These are phyloP conservation scores for Malus fusca DNA, from an alignment of 306 rosid species.

Conservation along the genomic window DNA sequence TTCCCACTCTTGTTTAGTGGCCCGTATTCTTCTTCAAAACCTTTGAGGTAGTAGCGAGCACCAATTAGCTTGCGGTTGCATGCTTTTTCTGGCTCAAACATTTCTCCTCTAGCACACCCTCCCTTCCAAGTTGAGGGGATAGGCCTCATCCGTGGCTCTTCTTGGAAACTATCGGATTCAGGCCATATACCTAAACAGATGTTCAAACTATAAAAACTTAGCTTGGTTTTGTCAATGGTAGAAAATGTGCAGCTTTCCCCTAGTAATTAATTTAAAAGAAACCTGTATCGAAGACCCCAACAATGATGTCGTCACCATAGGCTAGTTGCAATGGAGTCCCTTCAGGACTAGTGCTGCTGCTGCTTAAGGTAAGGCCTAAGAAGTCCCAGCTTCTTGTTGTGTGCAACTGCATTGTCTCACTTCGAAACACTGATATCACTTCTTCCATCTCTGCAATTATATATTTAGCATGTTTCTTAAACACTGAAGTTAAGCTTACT, in stretches of 20 bases:
- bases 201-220: not conserved
- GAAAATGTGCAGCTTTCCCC: not conserved
- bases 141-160: conserved; percentile 21
- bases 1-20: conserved; percentile 26
- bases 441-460: conserved; percentile 40
- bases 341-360: not conserved
- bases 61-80: conserved; percentile 53
- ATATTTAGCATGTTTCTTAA: not conserved
- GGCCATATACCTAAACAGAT: conserved; percentile 46
- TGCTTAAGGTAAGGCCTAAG: conserved; percentile 32
- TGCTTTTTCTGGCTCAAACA: conserved; percentile 28
- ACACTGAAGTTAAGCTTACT: too few relatives aligned
- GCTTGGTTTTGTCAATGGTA: not conserved
- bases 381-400: conserved; percentile 68
- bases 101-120: conserved; percentile 31
- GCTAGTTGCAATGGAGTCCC: conserved; percentile 19
- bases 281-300: conserved; percentile 57
- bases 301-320: conserved; percentile 33
- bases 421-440: conserved; percentile 47
- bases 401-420: conserved; percentile 32
- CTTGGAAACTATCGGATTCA: conserved; percentile 42
- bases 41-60: conserved; percentile 49
- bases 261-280: not conserved
- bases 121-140: conserved; percentile 49
- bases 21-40: conserved; percentile 33